A percentile compares a stretch with the other conserved stretches of the same genome.
phyloP scores from a whole-genome alignment of 495 filamentous ascomycete species.

The Penicillium odoratum region DNA sequence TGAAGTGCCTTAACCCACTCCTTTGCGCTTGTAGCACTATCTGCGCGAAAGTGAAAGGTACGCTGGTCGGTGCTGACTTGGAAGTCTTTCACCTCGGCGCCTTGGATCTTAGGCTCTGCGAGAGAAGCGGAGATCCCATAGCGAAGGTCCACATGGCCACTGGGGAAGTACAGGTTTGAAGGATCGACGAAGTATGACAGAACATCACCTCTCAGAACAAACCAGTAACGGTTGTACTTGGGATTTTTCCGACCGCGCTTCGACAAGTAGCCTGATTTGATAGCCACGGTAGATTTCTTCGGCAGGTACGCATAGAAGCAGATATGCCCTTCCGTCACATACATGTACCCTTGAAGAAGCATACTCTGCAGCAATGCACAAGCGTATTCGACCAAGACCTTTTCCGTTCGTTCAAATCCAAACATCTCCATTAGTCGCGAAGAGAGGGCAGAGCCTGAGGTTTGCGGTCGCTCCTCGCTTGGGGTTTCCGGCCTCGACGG shows the following conservation, averaged over 20 bases:
- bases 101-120: constrained; percentile 66
- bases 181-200: constrained; percentile 88
- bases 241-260: constrained; percentile 91
- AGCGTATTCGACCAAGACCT: constrained; percentile 88
- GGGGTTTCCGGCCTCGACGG: constrained; percentile 20
- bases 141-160: constrained; percentile 86
- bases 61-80: constrained; percentile 79
- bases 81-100: constrained; percentile 68
- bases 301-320: constrained; percentile 97
- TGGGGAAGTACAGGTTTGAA: constrained; percentile 86
- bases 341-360: constrained; percentile 92
- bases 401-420: constrained; percentile 76
- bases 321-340: constrained; percentile 89
- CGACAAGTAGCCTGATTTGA: constrained; percentile 84
- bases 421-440: constrained; percentile 85
- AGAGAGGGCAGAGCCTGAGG: constrained; percentile 52
- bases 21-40: constrained; percentile 84
- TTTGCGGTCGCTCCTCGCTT: constrained; percentile 24
- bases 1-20: constrained; percentile 97
- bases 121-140: constrained; percentile 87
- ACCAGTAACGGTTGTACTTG: constrained; percentile 93
- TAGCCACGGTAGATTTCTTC: constrained; percentile 75
- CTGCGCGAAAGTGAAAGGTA: constrained; percentile 85
- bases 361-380: constrained; percentile 94
- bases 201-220: constrained; percentile 91